A percentile compares a stretch with the other conserved stretches of the same genome.
Evolutionary conservation across 768 basidiomycete genomes (phyloP).

Genomic region (Leccinum variicolor): DNA sequence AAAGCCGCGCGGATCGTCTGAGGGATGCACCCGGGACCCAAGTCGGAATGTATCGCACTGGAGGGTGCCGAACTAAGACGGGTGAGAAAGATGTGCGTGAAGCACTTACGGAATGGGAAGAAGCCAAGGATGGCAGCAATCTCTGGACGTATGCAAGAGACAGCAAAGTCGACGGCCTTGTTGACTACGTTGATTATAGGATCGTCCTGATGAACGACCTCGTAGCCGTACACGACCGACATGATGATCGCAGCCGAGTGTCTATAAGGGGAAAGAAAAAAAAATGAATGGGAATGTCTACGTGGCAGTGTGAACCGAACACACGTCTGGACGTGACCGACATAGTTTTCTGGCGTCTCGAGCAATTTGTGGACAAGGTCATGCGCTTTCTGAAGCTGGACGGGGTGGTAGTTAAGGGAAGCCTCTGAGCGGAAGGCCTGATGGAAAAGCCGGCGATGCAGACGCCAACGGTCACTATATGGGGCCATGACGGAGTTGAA

Average conservation of each 20-base stretch:
- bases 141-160: slow-evolving; percentile 22
- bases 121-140: slow-evolving; percentile 36
- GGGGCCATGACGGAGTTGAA: slow-evolving; percentile 29
- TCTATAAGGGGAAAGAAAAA: slow-evolving; percentile 5
- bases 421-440: slow-evolving; percentile 26
- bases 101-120: slow-evolving; percentile 33
- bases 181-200: slow-evolving; percentile 26
- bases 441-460: slow-evolving; percentile 28
- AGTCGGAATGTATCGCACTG: slow-evolving; percentile 35
- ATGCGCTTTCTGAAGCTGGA: slow-evolving; percentile 25
- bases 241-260: slow-evolving; percentile 28
- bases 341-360: slow-evolving; percentile 15
- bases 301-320: background rate
- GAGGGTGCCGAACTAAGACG: background rate
- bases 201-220: slow-evolving; percentile 22
- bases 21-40: slow-evolving; percentile 42
- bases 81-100: background rate
- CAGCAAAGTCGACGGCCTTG: slow-evolving; percentile 21
- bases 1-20: slow-evolving; percentile 27
- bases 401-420: slow-evolving; percentile 13
- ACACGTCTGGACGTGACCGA: slow-evolving; percentile 25
- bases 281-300: background rate
- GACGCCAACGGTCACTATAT: slow-evolving; percentile 28
- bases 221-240: slow-evolving; percentile 31
- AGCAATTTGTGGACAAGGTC: slow-evolving; percentile 27